Conservation (phyloP, 805 yeast genomes). For the Lipomyces mesembrius region DNA sequence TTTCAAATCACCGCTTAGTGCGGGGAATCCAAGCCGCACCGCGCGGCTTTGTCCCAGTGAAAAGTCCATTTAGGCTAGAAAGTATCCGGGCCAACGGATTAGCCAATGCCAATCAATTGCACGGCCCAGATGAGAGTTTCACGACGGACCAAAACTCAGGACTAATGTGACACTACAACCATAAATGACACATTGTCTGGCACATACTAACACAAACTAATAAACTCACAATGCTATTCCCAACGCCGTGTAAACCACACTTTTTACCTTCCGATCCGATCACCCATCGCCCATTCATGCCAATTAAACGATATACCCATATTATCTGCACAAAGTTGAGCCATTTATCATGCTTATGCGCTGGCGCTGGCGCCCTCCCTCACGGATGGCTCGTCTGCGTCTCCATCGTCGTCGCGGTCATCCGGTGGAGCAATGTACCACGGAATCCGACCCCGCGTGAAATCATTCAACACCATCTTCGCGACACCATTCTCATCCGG, state of each 20-base stretch:
- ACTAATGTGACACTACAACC: too few species aligned
- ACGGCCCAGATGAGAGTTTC: too few species aligned
- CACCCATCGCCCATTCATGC: slow-evolving; percentile 1
- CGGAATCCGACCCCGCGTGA: slow-evolving; percentile 96
- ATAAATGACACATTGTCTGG: too few species aligned
- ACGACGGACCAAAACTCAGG: too few species aligned
- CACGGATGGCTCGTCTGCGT: slow-evolving; percentile 46
- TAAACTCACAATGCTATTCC: too few species aligned
- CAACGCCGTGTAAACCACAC: neutral
- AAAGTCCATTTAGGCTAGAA: neutral
- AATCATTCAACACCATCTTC: slow-evolving; percentile 86
- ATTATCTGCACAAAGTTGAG: neutral
- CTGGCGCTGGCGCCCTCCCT: neutral
- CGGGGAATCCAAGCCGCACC: neutral
- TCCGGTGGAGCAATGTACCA: slow-evolving; percentile 97
- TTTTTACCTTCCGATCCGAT: neutral
- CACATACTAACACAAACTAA: too few species aligned
- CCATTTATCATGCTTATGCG: neutral
- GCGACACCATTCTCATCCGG: slow-evolving; percentile 95
- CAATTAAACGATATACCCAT: neutral
- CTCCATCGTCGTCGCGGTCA: slow-evolving; percentile 62
- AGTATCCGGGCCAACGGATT: neutral
- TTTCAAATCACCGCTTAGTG: too few species aligned
- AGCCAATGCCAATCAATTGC: neutral
- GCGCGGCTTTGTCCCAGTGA: neutral